These are phyloP conservation scores for Rosa rugosa DNA, from an alignment of 306 rosid species.

Conservation along the genomic window DNA sequence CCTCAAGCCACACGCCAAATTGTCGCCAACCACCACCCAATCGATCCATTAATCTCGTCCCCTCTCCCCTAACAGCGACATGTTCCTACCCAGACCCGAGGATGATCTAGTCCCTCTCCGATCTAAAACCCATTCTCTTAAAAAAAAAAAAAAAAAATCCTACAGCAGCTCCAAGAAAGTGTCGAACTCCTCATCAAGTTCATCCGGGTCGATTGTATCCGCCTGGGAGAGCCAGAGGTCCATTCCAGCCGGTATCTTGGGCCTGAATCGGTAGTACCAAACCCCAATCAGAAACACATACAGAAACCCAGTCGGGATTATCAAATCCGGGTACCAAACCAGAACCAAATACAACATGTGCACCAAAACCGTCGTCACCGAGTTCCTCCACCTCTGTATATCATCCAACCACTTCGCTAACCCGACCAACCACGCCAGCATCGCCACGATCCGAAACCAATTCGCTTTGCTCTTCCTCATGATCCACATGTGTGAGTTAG, in stretches of 20 bases:
- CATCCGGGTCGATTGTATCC: slow-evolving; percentile 76
- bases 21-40: no score
- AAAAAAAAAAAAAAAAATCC: no score
- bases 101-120: no score
- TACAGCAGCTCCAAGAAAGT: slow-evolving; percentile 62
- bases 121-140: no score
- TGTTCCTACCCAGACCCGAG: no score
- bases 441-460: no score
- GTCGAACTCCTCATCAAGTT: slow-evolving; percentile 84
- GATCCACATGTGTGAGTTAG: slow-evolving; percentile 91
- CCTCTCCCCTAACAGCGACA: no score
- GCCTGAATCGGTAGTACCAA: slow-evolving; percentile 87
- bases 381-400: slow-evolving; percentile 77
- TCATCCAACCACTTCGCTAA: slow-evolving; percentile 87
- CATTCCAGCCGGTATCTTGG: slow-evolving; percentile 88
- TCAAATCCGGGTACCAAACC: slow-evolving; percentile 95
- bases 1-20: no score
- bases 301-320: slow-evolving; percentile 81
- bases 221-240: slow-evolving; percentile 74
- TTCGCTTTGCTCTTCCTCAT: slow-evolving; percentile 89
- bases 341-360: slow-evolving; percentile 78
- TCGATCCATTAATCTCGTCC: no score
- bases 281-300: slow-evolving; percentile 81
- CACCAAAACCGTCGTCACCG: slow-evolving; percentile 72
- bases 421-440: no score